Evolutionary conservation across 768 basidiomycete genomes (phyloP), one percentile per base, ranked within the genome.

Genomic region (Hygrophoropsis aurantiaca): DNA sequence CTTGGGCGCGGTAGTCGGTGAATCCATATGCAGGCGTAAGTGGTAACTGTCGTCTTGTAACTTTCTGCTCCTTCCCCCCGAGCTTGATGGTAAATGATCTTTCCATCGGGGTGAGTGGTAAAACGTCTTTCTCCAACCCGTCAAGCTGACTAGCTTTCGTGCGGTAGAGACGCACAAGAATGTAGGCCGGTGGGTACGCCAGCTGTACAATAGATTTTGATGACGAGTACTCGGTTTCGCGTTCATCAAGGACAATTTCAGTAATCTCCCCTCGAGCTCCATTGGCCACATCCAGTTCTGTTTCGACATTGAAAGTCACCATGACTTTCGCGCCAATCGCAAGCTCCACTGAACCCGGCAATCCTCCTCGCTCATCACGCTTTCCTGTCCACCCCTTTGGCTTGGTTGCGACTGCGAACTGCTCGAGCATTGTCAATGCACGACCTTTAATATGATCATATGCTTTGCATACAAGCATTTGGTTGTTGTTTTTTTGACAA

Each of bases 1-100:
- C 75, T 51, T 77, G 74, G 3, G 67, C 54, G 23, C 61, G 40
- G 46, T 73, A 74, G 50, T 74, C 71, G 0, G 71, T 74, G 54
- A 76, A 74, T 2, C 68, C 65, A 42, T 73, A 74, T 20, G 70
- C 70, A 0, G 59, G 47, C 4, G 70, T 71, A 3, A 73, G 49
- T 3, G 69, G 60, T 26, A 57, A 63, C 45, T 74, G 66, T 0
- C 33, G 18, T 2, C 61, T 30, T 5, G 21, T 51, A 1, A 64
- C 54, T 60, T 34, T 46, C 15, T 23, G 40, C 18, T 36, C 16
- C 0, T 11, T 4, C 11, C 10, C 25, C 18, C 27, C 25, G n/a
- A 16, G 27, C n/a, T 57, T 20, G 26, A 26, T 44, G 4, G 18
- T 33, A 65, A 49, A 68, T 2, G 39, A 52, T 41, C 47, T 52